These are phyloP conservation scores for Tephrocybe sp. DNA, from an alignment of 768 basidiomycete genomes.

Conservation along the genomic window DNA sequence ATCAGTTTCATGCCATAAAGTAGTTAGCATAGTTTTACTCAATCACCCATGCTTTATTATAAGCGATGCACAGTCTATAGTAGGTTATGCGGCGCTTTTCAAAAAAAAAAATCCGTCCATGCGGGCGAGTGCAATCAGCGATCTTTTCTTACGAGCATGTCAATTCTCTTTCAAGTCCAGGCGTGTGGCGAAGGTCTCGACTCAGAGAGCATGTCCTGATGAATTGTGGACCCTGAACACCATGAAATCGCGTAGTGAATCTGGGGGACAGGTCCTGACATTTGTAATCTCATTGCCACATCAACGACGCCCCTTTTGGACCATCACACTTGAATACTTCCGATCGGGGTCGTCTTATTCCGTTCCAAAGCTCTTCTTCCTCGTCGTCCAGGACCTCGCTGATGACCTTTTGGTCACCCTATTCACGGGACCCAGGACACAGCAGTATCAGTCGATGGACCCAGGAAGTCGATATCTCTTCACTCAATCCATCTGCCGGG, in stretches of 20 bases:
- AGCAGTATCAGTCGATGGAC: slow-evolving; percentile 17
- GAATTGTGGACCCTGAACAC: neutral
- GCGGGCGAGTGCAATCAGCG: too few relatives aligned
- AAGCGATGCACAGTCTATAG: neutral
- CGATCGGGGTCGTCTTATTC: neutral
- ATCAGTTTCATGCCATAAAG: slow-evolving; percentile 9
- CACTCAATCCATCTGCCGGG: slow-evolving; percentile 8
- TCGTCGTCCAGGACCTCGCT: neutral
- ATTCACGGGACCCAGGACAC: slow-evolving; percentile 8
- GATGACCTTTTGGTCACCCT: slow-evolving; percentile 18
- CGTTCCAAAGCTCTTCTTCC: neutral
- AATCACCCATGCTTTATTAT: neutral
- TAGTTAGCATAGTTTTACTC: neutral
- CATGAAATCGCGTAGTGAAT: too few relatives aligned
- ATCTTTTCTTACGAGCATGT: neutral
- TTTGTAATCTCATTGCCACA: slow-evolving; percentile 5
- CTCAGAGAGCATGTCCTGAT: neutral
- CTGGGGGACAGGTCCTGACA: neutral
- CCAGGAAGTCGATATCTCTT: slow-evolving; percentile 14
- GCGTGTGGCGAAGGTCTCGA: neutral
- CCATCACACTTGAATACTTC: neutral
- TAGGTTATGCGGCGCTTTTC: too few relatives aligned
- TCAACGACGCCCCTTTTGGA: slow-evolving; percentile 13
- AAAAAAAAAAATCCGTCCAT: too few relatives aligned
- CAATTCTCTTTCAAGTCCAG: neutral